Evolutionary conservation across 2,329 filamentous ascomycete species (phyloP).

Genomic region (Phaeophleospora eucalypticola): DNA sequence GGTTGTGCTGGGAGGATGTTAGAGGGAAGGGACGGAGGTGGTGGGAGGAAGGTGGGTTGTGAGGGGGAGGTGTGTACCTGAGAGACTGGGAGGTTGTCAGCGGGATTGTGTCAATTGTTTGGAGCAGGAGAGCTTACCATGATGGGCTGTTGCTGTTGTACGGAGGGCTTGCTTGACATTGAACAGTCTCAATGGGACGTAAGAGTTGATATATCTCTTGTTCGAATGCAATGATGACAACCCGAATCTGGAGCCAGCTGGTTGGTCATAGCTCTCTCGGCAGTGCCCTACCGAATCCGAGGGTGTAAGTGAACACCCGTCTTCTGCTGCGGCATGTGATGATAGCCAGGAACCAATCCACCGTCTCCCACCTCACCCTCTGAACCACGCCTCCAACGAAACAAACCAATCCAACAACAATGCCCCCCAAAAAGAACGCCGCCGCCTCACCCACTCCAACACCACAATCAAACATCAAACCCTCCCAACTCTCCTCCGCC

Average conservation of each 20-base stretch:
- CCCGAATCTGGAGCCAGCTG: too few species aligned
- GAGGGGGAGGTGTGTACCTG: background rate
- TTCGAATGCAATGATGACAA: too few species aligned
- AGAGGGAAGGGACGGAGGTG: conserved; percentile 16
- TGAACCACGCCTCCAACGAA: background rate
- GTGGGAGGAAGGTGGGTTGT: background rate
- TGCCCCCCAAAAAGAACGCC: conserved; percentile 27
- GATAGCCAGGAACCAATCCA: background rate
- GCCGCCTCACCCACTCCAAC: conserved; percentile 11
- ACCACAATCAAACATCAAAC: conserved; percentile 15
- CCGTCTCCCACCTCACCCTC: background rate
- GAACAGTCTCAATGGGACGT: background rate
- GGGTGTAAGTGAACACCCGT: too few species aligned
- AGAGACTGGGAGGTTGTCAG: background rate
- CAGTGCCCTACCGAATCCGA: too few species aligned
- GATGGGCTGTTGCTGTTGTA: too few species aligned
- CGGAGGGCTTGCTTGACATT: background rate
- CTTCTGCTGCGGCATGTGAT: too few species aligned
- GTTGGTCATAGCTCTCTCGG: too few species aligned
- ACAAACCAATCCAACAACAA: conserved; percentile 9
- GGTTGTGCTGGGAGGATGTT: conserved; percentile 73
- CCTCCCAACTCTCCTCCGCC: conserved; percentile 21
- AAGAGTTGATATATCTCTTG: too few species aligned
- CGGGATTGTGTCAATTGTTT: background rate
- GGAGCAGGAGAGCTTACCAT: too few species aligned